phyloP scores from a whole-genome alignment of 352 stramenopile genomes.

The Blastocystis sp. region DNA sequence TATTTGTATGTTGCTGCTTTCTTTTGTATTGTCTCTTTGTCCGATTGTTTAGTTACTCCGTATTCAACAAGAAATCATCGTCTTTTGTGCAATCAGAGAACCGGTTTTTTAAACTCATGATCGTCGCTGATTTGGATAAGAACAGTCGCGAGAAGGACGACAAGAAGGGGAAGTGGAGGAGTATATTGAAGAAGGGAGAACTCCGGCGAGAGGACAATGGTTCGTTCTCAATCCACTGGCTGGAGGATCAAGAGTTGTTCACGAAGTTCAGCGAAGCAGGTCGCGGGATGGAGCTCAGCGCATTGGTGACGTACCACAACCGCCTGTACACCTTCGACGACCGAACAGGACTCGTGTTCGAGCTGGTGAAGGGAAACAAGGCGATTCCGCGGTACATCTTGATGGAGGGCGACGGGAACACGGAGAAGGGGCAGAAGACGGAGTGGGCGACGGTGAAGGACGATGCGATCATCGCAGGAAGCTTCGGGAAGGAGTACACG shows the following conservation, averaged over 20 bases:
- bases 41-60: not conserved
- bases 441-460: conserved; percentile 98
- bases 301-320: conserved; percentile 80
- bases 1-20: not conserved
- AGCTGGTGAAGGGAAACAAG: conserved; percentile 77
- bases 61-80: not conserved
- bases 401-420: conserved; percentile 89
- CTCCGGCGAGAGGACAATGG: conserved; percentile 73
- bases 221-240: conserved; percentile 67
- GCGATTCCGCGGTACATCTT: conserved; percentile 87
- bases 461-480: conserved; percentile 90
- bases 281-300: conserved; percentile 87
- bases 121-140: conserved; percentile 92
- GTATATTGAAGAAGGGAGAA: conserved; percentile 80
- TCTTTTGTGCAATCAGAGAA: conserved; percentile 65
- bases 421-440: conserved; percentile 95
- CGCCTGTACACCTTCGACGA: conserved; percentile 91
- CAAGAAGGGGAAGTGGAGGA: conserved; percentile 82
- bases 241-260: conserved; percentile 67
- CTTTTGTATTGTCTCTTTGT: conserved; percentile 14
- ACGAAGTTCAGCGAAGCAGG: conserved; percentile 84
- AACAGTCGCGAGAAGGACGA: conserved; percentile 77
- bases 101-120: conserved; percentile 68
- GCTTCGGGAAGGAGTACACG: conserved; percentile 87
- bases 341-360: conserved; percentile 93